Base-by-base conservation (phyloP, 129 eudicot genomes). In the Sambucus nigra region DNA sequence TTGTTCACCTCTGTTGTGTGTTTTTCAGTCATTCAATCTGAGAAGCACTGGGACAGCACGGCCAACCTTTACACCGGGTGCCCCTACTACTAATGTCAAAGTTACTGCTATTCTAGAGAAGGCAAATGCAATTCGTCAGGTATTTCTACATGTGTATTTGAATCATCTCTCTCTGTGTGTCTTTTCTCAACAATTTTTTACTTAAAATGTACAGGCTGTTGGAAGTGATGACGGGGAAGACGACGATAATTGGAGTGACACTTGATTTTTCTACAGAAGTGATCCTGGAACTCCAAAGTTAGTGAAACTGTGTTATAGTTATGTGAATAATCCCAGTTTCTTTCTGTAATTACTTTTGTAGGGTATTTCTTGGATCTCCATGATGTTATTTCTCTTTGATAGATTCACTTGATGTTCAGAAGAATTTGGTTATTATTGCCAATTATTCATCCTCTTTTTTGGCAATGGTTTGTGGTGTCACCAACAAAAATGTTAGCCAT, bases 91-190 rank as follows among this genome's bases (percentile, higher is more conserved):
- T 59, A 75, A 54, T 51, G 65, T 75, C 39, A 69, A 79, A 64
- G 87, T 82, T 61, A 80, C 84, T 60, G 87, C 94, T 47, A 86
- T 92, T 53, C 57, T 86, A 29, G 80, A 92, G 65, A 92, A 86
- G 82, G 96, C 94, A 35, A 75, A 67, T 61, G 87, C 95, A 55
- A 80, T 92, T 42, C 91, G 99, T 61, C 81, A 86, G 99, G 99
- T 91, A 22, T 53, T 23, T 23, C 51, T 23, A 15, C 20, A 7
- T 16, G 20, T 16, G 1, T 16, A 1, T 7, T 13, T 42, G 16
- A 7, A 35, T 35, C 20, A 42, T 42, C 5, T 15, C 20, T 16
- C 14, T 42, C 18, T 4, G 16, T 1, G 19, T 20, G 0, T 16
- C 20, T 13, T 1, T 31, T 11, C 38, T 0, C 38, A 0, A 31